Evolutionary conservation across 768 basidiomycete genomes (phyloP).

Genomic region (Hygrocybe coccinea): DNA sequence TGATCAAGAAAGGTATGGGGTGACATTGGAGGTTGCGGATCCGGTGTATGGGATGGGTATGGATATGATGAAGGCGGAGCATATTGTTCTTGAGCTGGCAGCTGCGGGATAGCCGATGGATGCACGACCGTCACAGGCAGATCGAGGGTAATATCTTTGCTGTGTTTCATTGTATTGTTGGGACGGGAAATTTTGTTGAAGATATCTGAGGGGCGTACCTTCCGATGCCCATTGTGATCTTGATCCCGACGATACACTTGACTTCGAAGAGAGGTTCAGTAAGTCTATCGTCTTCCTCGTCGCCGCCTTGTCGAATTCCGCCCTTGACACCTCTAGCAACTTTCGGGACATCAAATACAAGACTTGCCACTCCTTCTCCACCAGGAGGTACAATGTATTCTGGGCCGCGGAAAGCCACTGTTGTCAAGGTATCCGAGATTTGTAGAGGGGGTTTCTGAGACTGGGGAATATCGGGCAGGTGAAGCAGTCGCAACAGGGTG

Average conservation of each 20-base stretch:
- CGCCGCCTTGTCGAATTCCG: conserved; percentile 50
- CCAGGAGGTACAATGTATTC: conserved; percentile 75
- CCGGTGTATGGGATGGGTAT: not conserved
- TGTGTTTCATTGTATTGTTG: conserved; percentile 25
- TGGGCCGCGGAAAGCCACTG: conserved; percentile 65
- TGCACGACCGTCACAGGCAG: conserved; percentile 64
- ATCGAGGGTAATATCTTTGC: conserved; percentile 65
- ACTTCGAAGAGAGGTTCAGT: conserved; percentile 66
- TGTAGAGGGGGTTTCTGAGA: conserved; percentile 48
- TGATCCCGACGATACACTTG: conserved; percentile 55
- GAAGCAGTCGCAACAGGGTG: conserved; percentile 55
- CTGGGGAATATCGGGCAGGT: conserved; percentile 42
- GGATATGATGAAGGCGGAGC: conserved; percentile 6
- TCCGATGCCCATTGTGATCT: conserved; percentile 65
- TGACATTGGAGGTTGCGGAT: conserved; percentile 16
- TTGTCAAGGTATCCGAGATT: conserved; percentile 62
- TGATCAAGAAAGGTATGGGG: conserved; percentile 21
- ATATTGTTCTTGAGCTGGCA: conserved; percentile 27
- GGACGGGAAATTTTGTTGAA: conserved; percentile 4
- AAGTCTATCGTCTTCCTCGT: conserved; percentile 33
- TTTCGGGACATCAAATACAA: conserved; percentile 76
- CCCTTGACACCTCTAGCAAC: conserved; percentile 61
- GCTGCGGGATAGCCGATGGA: conserved; percentile 50
- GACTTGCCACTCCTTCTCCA: conserved; percentile 69
- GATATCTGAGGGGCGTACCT: conserved; percentile 41